Evolutionary conservation across 2,329 filamentous ascomycete genomes (phyloP).

Genomic region (Cercospora sp.): DNA sequence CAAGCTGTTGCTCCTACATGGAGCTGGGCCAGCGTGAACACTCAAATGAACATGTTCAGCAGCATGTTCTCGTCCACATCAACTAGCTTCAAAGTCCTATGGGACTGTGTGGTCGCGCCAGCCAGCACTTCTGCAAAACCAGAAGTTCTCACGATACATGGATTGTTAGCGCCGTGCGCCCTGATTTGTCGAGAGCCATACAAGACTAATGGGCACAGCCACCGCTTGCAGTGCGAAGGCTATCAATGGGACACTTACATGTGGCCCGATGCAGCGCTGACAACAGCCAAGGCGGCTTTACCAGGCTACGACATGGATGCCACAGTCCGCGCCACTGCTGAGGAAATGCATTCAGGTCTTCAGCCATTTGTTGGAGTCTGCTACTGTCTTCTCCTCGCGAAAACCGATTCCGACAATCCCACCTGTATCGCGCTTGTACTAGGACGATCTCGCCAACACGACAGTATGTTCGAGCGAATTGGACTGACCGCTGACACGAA

Average conservation of each 20-base stretch:
- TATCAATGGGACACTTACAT: constrained; percentile 2
- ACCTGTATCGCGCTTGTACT: neutral
- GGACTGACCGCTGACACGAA: neutral
- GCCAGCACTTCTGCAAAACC: neutral
- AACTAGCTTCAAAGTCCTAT: neutral
- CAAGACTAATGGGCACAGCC: neutral
- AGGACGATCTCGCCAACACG: neutral
- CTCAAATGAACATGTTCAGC: neutral
- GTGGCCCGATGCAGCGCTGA: neutral
- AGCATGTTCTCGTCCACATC: neutral
- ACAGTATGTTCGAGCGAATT: neutral
- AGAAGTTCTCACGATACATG: neutral
- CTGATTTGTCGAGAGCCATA: neutral
- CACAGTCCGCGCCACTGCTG: neutral
- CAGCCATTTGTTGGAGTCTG: neutral
- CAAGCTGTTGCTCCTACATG: neutral
- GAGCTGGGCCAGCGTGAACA: neutral
- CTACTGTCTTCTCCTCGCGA: neutral
- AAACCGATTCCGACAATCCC: neutral
- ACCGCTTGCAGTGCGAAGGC: neutral
- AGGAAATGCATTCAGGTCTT: neutral
- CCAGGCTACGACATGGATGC: neutral
- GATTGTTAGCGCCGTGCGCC: neutral
- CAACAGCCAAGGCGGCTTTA: neutral
- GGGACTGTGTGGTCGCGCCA: neutral